Evolutionary conservation across 2,329 filamentous ascomycete species (phyloP).

Genomic region (Boeremia exigua): DNA sequence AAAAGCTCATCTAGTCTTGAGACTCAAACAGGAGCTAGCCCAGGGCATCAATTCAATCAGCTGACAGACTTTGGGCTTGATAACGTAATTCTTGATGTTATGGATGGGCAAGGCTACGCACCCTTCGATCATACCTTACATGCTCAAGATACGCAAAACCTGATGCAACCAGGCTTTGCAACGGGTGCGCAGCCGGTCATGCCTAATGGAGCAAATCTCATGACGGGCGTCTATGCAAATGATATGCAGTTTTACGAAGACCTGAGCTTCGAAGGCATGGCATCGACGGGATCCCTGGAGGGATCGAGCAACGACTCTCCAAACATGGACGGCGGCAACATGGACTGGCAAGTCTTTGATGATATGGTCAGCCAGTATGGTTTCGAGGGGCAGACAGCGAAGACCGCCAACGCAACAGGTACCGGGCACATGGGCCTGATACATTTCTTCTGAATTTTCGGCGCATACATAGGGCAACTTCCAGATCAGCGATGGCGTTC

Average conservation of each 20-base stretch:
- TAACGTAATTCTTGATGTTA: slow-evolving; percentile 35
- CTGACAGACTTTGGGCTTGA: slow-evolving; percentile 36
- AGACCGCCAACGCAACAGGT: neutral
- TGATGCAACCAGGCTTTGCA: slow-evolving; percentile 1
- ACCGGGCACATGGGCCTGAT: slow-evolving; percentile 13
- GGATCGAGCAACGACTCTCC: slow-evolving; percentile 24
- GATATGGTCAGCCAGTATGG: slow-evolving; percentile 56
- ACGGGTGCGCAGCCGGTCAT: slow-evolving; percentile 9
- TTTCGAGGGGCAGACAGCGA: slow-evolving; percentile 43
- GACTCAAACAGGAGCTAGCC: neutral
- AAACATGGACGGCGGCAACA: slow-evolving; percentile 47
- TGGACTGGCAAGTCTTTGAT: slow-evolving; percentile 59
- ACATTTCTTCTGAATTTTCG: slow-evolving; percentile 6
- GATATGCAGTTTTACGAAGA: slow-evolving; percentile 4
- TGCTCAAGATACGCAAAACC: neutral
- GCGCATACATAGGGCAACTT: neutral
- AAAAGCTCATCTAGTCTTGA: neutral
- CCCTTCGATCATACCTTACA: neutral
- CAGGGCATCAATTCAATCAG: slow-evolving; percentile 27
- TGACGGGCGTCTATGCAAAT: neutral
- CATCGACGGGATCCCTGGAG: slow-evolving; percentile 24
- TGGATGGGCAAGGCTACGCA: slow-evolving; percentile 23
- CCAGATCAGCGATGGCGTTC: neutral
- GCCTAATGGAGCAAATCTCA: neutral
- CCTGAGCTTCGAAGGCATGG: slow-evolving; percentile 10